phyloP scores from a whole-genome alignment of 306 rosid species.

The Begonia loranthoides region DNA sequence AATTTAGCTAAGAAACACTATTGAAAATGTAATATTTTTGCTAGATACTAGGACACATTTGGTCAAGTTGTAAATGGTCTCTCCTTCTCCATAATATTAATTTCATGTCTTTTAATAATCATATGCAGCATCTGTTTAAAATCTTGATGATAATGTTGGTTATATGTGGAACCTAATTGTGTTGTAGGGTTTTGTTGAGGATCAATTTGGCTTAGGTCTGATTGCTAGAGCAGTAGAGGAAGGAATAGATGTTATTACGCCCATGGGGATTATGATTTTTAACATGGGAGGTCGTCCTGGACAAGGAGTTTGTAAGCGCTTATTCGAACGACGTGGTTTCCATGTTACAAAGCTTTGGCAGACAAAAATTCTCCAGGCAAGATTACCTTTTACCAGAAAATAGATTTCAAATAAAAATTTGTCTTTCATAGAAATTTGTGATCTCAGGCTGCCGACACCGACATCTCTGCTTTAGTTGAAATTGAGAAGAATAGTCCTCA shows the following conservation, averaged over 20 bases:
- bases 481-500: conserved; percentile 97
- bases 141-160: conserved; percentile 5
- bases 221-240: conserved; percentile 99
- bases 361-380: conserved; percentile 90
- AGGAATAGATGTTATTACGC: conserved; percentile 82
- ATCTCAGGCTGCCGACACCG: conserved; percentile 84
- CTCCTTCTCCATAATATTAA: too few species aligned
- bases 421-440: conserved; percentile 18
- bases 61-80: too few species aligned
- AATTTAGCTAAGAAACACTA: too few species aligned
- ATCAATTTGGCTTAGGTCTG: conserved; percentile 93
- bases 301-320: conserved; percentile 76
- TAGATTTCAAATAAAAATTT: conserved; percentile 11
- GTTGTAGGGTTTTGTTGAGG: conserved; percentile 91
- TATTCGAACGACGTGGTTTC: conserved; percentile 96
- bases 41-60: too few species aligned
- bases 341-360: conserved; percentile 82
- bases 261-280: conserved; percentile 86
- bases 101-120: background rate
- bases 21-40: too few species aligned
- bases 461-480: conserved; percentile 89
- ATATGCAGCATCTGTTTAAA: background rate
- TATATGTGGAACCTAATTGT: background rate
- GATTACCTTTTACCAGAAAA: conserved; percentile 15
- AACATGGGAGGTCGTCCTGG: conserved; percentile 99